These are phyloP conservation scores for Closterium sp. DNA, from an alignment of 139 green algal genomes.

Conservation along the genomic window DNA sequence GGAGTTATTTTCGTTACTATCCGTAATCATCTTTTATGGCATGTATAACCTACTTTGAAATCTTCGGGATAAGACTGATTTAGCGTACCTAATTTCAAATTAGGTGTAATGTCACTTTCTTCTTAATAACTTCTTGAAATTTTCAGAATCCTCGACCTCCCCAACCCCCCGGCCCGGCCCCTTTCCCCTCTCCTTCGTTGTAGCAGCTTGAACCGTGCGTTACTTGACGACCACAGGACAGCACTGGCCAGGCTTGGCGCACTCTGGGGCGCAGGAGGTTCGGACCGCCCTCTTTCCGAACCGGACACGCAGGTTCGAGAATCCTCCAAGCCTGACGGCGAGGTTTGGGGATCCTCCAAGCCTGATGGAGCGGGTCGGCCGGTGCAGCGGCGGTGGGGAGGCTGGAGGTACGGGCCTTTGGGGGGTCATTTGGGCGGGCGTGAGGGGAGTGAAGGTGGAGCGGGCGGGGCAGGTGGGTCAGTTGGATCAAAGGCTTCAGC, in stretches of 20 bases:
- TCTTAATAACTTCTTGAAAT: too few relatives aligned
- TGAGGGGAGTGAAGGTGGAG: background rate
- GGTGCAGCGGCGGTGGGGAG: background rate
- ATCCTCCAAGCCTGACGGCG: background rate
- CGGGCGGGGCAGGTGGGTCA: background rate
- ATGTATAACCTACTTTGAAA: too few relatives aligned
- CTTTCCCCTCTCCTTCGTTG: background rate
- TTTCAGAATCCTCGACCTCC: background rate
- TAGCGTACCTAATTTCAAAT: too few relatives aligned
- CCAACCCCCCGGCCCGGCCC: too few relatives aligned
- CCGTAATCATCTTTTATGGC: too few relatives aligned
- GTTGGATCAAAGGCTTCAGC: background rate
- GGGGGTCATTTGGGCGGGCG: background rate
- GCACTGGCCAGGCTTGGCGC: background rate
- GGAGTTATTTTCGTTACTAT: too few relatives aligned
- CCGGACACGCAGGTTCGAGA: background rate
- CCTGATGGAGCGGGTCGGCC: background rate
- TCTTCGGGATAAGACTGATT: too few relatives aligned
- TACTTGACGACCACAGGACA: background rate
- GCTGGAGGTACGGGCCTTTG: background rate
- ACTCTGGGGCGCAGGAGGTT: background rate
- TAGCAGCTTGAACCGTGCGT: background rate
- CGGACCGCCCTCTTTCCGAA: background rate
- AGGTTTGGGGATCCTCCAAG: background rate
- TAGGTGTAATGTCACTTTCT: too few relatives aligned